A percentile compares a stretch with the other conserved stretches of the same genome.
Conservation (phyloP, 2,329 filamentous ascomycete species). For the Nemania sp. region DNA sequence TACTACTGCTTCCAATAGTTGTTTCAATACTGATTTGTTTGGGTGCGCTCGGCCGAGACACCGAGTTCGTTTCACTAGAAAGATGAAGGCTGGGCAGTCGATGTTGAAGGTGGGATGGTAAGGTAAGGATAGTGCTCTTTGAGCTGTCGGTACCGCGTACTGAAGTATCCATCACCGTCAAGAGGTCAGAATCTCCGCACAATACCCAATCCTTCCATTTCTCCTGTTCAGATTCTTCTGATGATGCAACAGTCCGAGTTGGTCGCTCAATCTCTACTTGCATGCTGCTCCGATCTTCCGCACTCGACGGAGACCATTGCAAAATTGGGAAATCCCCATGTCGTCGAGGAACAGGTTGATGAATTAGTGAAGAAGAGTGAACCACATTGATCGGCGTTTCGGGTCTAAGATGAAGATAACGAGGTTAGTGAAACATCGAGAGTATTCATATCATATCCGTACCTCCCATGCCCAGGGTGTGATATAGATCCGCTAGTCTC, state of each 20-base stretch:
- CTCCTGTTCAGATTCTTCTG: slow-evolving; percentile 30
- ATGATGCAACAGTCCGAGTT: slow-evolving; percentile 22
- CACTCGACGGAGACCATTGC: slow-evolving; percentile 32
- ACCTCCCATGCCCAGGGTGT: background rate
- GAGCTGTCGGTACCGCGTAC: slow-evolving; percentile 1
- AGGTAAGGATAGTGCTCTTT: slow-evolving; percentile 10
- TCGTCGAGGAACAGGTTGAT: slow-evolving; percentile 34
- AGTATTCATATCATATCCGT: background rate
- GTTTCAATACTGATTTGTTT: background rate
- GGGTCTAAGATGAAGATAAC: background rate
- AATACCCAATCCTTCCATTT: slow-evolving; percentile 29
- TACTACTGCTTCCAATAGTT: background rate
- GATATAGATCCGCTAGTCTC: background rate
- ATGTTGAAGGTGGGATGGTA: slow-evolving; percentile 33
- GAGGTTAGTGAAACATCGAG: too few relatives aligned
- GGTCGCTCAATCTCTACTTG: slow-evolving; percentile 34
- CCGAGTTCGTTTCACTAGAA: slow-evolving; percentile 21
- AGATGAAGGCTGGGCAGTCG: slow-evolving; percentile 28
- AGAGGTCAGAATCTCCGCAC: slow-evolving; percentile 13
- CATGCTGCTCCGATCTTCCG: slow-evolving; percentile 32
- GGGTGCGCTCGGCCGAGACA: background rate
- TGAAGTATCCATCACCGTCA: background rate
- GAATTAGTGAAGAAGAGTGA: slow-evolving; percentile 33
- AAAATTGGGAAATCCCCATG: slow-evolving; percentile 27
- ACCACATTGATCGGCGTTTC: slow-evolving; percentile 31